phyloP scores from a whole-genome alignment of 495 filamentous ascomycete species.

The Lasiosphaeris hirsuta region DNA sequence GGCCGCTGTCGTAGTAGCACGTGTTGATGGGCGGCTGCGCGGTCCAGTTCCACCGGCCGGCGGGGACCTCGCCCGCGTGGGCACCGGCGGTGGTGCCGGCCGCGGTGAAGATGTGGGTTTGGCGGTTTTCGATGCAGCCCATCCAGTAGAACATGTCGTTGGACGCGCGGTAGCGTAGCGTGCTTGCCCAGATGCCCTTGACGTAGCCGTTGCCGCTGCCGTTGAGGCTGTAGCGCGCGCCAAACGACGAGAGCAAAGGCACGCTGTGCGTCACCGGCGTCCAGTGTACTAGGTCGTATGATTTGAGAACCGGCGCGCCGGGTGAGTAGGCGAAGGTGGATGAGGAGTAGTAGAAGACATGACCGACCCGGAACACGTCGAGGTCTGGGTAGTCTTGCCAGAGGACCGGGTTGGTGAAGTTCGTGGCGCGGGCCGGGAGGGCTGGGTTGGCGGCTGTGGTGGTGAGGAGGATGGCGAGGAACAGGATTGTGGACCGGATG shows the following conservation, averaged over 20 bases:
- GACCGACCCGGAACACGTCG: conserved; percentile 43
- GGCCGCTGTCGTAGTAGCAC: conserved; percentile 59
- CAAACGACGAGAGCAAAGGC: conserved; percentile 45
- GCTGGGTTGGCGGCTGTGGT: background rate
- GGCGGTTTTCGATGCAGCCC: conserved; percentile 47
- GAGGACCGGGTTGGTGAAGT: conserved; percentile 42
- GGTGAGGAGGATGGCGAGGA: background rate
- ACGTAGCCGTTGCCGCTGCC: conserved; percentile 42
- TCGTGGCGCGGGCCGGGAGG: conserved; percentile 15
- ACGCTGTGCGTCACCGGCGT: conserved; percentile 53
- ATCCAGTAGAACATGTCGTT: conserved; percentile 54
- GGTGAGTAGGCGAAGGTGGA: conserved; percentile 58
- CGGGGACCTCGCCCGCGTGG: conserved; percentile 15
- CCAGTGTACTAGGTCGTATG: conserved; percentile 57
- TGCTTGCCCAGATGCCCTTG: conserved; percentile 54
- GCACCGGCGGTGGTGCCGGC: conserved; percentile 23
- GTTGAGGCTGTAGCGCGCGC: conserved; percentile 45
- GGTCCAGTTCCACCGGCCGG: conserved; percentile 34
- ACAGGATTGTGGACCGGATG: background rate
- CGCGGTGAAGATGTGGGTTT: conserved; percentile 51
- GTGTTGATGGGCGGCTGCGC: conserved; percentile 28
- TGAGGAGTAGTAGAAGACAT: conserved; percentile 53
- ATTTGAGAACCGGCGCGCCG: conserved; percentile 56
- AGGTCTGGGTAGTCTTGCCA: conserved; percentile 33
- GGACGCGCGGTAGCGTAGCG: conserved; percentile 46